These are phyloP conservation scores for Pseudofabraea citricarpa DNA, from an alignment of 2,329 filamentous ascomycete genomes.

Conservation along the genomic window DNA sequence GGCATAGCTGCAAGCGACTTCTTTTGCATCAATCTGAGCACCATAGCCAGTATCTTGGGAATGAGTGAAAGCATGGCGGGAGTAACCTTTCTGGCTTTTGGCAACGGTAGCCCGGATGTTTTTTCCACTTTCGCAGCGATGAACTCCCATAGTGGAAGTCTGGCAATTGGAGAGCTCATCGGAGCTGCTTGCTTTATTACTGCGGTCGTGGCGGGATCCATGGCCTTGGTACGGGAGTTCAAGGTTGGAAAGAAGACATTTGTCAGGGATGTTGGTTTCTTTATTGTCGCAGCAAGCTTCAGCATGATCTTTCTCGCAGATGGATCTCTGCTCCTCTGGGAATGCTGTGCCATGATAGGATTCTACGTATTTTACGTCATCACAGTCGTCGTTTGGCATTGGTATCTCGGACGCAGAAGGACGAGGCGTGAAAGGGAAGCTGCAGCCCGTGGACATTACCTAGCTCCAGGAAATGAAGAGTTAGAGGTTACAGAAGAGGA, in stretches of 20 bases:
- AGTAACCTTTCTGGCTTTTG: constrained; percentile 93
- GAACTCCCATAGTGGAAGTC: constrained; percentile 92
- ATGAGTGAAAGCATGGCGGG: constrained; percentile 95
- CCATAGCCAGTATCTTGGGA: constrained; percentile 81
- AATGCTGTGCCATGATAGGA: constrained; percentile 83
- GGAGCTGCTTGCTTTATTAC: constrained; percentile 96
- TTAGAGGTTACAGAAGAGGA: constrained; percentile 63
- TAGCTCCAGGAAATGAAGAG: constrained; percentile 47
- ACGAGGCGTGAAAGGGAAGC: constrained; percentile 60
- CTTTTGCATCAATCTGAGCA: constrained; percentile 94
- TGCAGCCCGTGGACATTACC: constrained; percentile 69
- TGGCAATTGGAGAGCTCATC: constrained; percentile 92
- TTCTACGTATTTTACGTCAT: constrained; percentile 89
- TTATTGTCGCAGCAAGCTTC: constrained; percentile 80
- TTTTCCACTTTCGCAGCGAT: constrained; percentile 99
- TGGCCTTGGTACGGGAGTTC: constrained; percentile 95
- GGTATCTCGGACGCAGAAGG: constrained; percentile 64
- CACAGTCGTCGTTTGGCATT: constrained; percentile 89
- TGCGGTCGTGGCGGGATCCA: constrained; percentile 90
- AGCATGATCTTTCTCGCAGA: constrained; percentile 85
- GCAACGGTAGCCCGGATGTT: constrained; percentile 95
- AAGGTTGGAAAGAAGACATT: constrained; percentile 86
- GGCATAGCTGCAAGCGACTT: constrained; percentile 98
- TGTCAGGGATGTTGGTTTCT: constrained; percentile 86
- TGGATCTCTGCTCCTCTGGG: constrained; percentile 79